Percentiles rank a stretch among this genome's conserved stretches.
These are phyloP conservation scores for Jackrogersella minutella DNA, from an alignment of 495 filamentous ascomycete species.

Conservation along the genomic window DNA sequence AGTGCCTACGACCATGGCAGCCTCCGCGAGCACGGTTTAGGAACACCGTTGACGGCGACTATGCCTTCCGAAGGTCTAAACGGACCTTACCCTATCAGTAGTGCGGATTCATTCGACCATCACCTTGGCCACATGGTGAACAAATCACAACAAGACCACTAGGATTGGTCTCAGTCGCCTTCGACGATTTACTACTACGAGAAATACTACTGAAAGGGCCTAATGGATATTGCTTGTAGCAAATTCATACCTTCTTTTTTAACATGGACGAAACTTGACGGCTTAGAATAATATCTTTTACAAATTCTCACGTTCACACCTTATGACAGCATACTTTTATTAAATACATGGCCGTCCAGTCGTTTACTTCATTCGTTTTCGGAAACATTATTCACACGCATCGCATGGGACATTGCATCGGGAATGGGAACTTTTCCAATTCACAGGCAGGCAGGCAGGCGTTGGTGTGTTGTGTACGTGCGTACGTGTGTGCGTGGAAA, in stretches of 20 bases:
- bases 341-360: slow-evolving; percentile 12
- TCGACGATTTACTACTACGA: neutral
- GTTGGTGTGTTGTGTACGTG: slow-evolving; percentile 30
- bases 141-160: slow-evolving; percentile 34
- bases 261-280: slow-evolving; percentile 14
- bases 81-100: slow-evolving; percentile 35
- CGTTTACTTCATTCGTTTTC: slow-evolving; percentile 25
- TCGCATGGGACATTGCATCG: slow-evolving; percentile 36
- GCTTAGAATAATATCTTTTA: slow-evolving; percentile 23
- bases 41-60: slow-evolving; percentile 40
- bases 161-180: neutral
- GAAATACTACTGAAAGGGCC: neutral
- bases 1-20: slow-evolving; percentile 46
- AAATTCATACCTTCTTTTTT: slow-evolving; percentile 3
- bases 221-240: slow-evolving; percentile 1
- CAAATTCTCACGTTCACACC: slow-evolving; percentile 15
- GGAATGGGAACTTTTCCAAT: too few relatives aligned
- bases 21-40: slow-evolving; percentile 41
- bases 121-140: slow-evolving; percentile 38
- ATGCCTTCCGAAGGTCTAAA: slow-evolving; percentile 44
- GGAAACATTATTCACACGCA: slow-evolving; percentile 31
- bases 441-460: slow-evolving; percentile 31
- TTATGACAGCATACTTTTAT: slow-evolving; percentile 23
- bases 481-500: slow-evolving; percentile 19
- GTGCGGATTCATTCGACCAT: slow-evolving; percentile 28